Base-by-base conservation (phyloP, 371 early-diverging fungal genomes). In the Sporodiniella umbellata region DNA sequence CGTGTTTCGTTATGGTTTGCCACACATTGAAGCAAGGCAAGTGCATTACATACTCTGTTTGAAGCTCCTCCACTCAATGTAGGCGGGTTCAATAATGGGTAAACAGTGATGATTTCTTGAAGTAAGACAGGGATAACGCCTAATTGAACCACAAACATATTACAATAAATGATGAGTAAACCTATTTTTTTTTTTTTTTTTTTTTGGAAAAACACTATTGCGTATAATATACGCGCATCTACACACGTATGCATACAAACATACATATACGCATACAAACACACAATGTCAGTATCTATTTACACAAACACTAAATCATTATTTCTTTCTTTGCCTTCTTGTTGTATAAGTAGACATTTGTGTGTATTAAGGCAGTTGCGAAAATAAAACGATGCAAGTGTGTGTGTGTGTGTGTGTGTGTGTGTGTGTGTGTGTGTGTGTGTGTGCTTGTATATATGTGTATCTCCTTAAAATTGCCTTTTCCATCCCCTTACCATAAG, bases 1-100 rank as follows among this genome's bases (percentile, higher is more conserved):
- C 96, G 83, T 15, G 98, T 97, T 58, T 95, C 93, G 39, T 83
- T 85, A 46, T 98, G 98, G 49, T 89, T 89, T 3, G 98, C 98
- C 23, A 98, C 92, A 59, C 96, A 93, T 67, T 98, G 98, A 51
- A 98, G 72, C 44, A 98, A 75, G 10, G 98, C 96, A 48, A 98
- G 75, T 6, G 96, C 95, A 68, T 97, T 97, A 68, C 98, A 97
- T 17, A 95, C 96, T 35, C 97, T 84, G 62, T 95, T 96, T 10
- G 93, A 93, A 19, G 88, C 87, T 28, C 86, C 87, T 22, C 86
- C 88, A n/a, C 92, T 89, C 48, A 98, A 72, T 6, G 87, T 83
- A 17, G 95, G 90, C 18, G 96, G 94, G 12, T 83, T 81, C 47
- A 98, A 79, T 55, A 89, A 64, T 22, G 98, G 96, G 68, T 98